Conservation (phyloP, 768 basidiomycete species). For the Pleurotus platypus region DNA sequence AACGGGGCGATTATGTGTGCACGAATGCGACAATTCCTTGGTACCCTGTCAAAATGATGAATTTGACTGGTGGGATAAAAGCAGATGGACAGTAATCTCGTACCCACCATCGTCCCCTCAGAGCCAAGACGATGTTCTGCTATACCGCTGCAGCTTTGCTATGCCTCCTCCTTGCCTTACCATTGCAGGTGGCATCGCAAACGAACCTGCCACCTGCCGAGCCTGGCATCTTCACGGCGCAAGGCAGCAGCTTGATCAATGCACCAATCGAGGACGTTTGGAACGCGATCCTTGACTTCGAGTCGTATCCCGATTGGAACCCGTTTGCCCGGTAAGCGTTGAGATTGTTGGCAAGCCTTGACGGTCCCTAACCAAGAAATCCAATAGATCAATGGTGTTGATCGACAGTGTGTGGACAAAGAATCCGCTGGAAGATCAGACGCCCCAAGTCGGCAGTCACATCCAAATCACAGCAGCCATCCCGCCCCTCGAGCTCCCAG, state of each 20-base stretch:
- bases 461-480: constrained; percentile 26
- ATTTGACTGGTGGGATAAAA: not conserved
- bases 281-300: constrained; percentile 47
- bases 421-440: constrained; percentile 21
- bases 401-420: constrained; percentile 15
- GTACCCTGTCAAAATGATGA: not conserved
- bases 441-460: constrained; percentile 16
- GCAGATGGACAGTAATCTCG: not conserved
- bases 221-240: constrained; percentile 31
- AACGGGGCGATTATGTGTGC: not conserved
- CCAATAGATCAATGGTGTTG: constrained; percentile 21
- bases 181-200: not conserved
- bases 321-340: constrained; percentile 25
- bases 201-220: constrained; percentile 23
- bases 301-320: constrained; percentile 48
- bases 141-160: not conserved
- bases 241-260: constrained; percentile 38
- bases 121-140: not conserved
- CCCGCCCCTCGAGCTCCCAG: constrained; percentile 25
- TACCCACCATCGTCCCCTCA: not conserved
- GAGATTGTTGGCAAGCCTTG: not conserved
- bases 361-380: not conserved
- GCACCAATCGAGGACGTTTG: constrained; percentile 49
- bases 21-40: not conserved
- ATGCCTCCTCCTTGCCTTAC: not conserved